Percentiles rank a stretch among this genome's conserved stretches.
phyloP scores from a whole-genome alignment of 2,329 filamentous ascomycete genomes.

The Blumeria graminis region DNA sequence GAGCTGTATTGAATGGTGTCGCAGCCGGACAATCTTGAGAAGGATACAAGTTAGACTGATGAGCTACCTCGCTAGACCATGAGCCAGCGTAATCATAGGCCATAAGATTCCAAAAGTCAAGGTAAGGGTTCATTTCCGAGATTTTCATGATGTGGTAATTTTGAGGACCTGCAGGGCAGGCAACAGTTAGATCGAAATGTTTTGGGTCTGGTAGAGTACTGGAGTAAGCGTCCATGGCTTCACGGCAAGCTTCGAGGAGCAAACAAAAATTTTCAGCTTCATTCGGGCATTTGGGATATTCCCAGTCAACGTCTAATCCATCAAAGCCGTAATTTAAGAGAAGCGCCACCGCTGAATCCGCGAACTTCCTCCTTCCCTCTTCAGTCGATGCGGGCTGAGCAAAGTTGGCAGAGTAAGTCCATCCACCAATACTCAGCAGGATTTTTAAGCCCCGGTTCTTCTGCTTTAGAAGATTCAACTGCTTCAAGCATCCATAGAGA shows the following conservation, averaged over 20 bases:
- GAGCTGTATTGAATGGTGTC: conserved; percentile 58
- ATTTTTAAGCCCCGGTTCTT: conserved; percentile 64
- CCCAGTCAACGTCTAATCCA: conserved; percentile 45
- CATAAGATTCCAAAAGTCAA: conserved; percentile 68
- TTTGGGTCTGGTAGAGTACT: conserved; percentile 16
- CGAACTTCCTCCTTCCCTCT: conserved; percentile 46
- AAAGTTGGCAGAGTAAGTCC: conserved; percentile 80
- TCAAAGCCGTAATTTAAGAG: conserved; percentile 64
- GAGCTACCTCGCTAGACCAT: conserved; percentile 49
- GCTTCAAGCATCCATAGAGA: conserved; percentile 72
- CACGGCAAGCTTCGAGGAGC: conserved; percentile 30
- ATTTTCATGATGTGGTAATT: conserved; percentile 40
- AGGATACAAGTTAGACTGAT: conserved; percentile 58
- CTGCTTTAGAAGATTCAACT: conserved; percentile 64
- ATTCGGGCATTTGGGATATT: conserved; percentile 30
- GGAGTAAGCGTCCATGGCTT: conserved; percentile 33
- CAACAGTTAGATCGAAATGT: conserved; percentile 41
- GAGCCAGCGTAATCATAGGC: conserved; percentile 71
- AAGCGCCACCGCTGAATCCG: conserved; percentile 45
- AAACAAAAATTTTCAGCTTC: conserved; percentile 35
- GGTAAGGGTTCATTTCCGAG: conserved; percentile 35
- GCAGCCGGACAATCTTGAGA: conserved; percentile 28
- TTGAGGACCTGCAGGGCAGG: conserved; percentile 34
- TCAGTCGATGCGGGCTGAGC: conserved; percentile 46
- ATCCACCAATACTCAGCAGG: conserved; percentile 70